Base-by-base conservation (phyloP, 192 early-diverging fungal genomes). In the Rhizophagus sp. region DNA sequence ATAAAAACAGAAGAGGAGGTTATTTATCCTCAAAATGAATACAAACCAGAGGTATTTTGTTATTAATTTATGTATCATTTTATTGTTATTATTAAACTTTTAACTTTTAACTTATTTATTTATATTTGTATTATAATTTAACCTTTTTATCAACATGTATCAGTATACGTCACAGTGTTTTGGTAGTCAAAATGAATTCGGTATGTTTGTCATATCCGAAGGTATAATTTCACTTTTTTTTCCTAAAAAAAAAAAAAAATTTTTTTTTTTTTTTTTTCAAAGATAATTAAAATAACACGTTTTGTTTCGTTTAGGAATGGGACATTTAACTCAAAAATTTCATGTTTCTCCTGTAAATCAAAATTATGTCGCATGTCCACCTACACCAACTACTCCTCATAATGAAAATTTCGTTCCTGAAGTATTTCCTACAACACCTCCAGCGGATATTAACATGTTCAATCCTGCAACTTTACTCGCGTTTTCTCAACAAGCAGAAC, bases 321-420 rank as follows among this genome's bases (percentile, higher is more conserved):
- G 13, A 19, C 19, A 33, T 39, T 6, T 39, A 19, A 5, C 39
- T n/a, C 30, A 70, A 47, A 39, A 47, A 39, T n/a, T n/a, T 41
- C 22, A 39, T 4, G 22, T 22, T 10, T 41, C 36, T n/a, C 30
- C 13, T 8, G 2, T 19, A 27, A 65, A 27, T 70, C 19, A 33
- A 41, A 70, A 33, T 70, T 36, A 10, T n/a, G 7, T 33, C 19
- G 3, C 22, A 15, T 70, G 10, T 44, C 68, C 68, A 22, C 68
- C 68, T n/a, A 70, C 68, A 22, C 68, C 68, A 70, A 70, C 68
- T 1, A 70, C 68, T 2, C 68, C 68, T 19, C 33, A 39, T 70
- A 70, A 70, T 41, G 68, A 70, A 25, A 41, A 12, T n/a, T 70
- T 44, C 1, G 1, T 70, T 6, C 19, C 36, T 25, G 64, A 30